Conservation (phyloP, 1,284 basidiomycete species). For the Ustilago lituana region DNA sequence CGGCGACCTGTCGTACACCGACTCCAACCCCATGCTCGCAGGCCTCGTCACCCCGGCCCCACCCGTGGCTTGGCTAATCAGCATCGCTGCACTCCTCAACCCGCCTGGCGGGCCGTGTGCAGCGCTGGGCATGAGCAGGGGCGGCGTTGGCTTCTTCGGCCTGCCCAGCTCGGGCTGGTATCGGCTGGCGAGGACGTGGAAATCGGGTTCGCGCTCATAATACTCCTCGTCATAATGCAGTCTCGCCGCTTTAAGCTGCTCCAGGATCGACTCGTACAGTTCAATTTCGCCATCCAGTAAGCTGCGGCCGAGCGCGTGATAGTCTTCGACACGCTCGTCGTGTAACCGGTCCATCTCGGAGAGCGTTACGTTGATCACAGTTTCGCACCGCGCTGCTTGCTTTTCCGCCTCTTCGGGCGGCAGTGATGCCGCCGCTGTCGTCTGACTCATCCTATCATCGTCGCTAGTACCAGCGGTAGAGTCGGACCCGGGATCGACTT, state of each 20-base stretch:
- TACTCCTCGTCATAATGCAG: slow-evolving; percentile 39
- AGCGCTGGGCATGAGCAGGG: slow-evolving; percentile 38
- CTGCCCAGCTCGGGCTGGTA: slow-evolving; percentile 29
- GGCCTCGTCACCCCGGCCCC: slow-evolving; percentile 19
- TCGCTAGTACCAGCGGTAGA: neutral
- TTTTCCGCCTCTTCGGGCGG: slow-evolving; percentile 66
- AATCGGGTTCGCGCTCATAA: slow-evolving; percentile 28
- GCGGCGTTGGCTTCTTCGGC: slow-evolving; percentile 13
- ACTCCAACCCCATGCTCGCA: slow-evolving; percentile 8
- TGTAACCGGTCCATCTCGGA: slow-evolving; percentile 78
- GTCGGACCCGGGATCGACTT: slow-evolving; percentile 11
- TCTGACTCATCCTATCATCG: no score
- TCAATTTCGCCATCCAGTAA: slow-evolving; percentile 54
- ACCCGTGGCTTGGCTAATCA: slow-evolving; percentile 20
- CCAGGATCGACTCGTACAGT: slow-evolving; percentile 44
- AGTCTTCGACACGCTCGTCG: slow-evolving; percentile 55
- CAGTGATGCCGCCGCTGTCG: neutral
- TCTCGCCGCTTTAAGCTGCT: slow-evolving; percentile 31
- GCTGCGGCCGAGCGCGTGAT: slow-evolving; percentile 34
- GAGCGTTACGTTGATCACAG: slow-evolving; percentile 84
- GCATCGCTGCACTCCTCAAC: slow-evolving; percentile 10
- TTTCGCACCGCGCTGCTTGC: slow-evolving; percentile 80
- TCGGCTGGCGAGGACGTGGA: slow-evolving; percentile 21
- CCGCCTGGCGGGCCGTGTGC: slow-evolving; percentile 12
- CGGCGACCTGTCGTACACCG: neutral